Conservation (phyloP, 148 eudicot genomes). For the Diospyros kaki region DNA sequence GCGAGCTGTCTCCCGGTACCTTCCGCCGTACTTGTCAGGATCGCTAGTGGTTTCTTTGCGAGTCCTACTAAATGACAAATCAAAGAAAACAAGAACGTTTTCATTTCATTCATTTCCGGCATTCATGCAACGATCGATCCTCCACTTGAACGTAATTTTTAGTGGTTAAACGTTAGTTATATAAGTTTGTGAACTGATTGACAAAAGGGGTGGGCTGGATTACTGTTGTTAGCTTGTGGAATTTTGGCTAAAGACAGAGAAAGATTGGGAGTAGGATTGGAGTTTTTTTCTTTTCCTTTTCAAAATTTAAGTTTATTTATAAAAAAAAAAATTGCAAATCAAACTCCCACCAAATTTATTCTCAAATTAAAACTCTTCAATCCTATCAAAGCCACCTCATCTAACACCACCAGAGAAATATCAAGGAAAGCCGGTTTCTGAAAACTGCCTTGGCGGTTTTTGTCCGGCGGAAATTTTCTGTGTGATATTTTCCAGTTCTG, state of each 20-base stretch:
- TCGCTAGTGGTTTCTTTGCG: conserved; percentile 85
- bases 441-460: too few relatives aligned
- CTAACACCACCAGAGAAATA: too few relatives aligned
- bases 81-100: background rate
- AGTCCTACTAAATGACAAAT: conserved; percentile 40
- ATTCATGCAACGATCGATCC: background rate
- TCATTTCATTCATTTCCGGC: background rate
- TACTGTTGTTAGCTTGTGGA: conserved; percentile 18
- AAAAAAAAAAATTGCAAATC: too few relatives aligned
- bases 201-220: conserved; percentile 10
- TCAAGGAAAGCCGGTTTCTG: too few relatives aligned
- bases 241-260: conserved; percentile 31
- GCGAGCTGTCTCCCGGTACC: conserved; percentile 93
- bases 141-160: background rate
- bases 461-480: too few relatives aligned
- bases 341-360: too few relatives aligned
- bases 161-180: background rate
- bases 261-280: conserved; percentile 47
- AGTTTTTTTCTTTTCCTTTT: too few relatives aligned
- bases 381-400: too few relatives aligned
- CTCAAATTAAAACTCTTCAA: too few relatives aligned
- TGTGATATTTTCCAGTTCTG: too few relatives aligned
- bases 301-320: too few relatives aligned
- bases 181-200: conserved; percentile 13
- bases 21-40: conserved; percentile 93